phyloP scores from a whole-genome alignment of 805 yeast genomes.

The Nadsonia fulvescens region DNA sequence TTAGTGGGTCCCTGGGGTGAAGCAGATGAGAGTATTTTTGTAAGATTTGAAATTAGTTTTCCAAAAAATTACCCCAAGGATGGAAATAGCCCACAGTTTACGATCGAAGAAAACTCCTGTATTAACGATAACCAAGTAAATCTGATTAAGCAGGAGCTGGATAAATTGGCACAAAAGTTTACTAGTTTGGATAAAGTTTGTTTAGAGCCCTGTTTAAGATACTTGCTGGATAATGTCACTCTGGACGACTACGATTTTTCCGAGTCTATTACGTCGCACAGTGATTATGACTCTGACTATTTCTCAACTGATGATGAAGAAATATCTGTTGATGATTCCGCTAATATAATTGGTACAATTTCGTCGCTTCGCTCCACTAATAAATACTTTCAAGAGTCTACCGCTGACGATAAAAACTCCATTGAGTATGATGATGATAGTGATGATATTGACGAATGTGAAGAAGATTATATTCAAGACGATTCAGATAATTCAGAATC shows the following conservation, averaged over 20 bases:
- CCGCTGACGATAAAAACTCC: too few relatives aligned
- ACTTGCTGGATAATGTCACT: conserved; percentile 51
- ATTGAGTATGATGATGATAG: conserved; percentile 3
- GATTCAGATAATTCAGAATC: too few relatives aligned
- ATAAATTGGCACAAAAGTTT: conserved; percentile 37
- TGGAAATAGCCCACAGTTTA: conserved; percentile 39
- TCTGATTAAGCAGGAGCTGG: conserved; percentile 33
- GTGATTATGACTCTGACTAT: conserved; percentile 15
- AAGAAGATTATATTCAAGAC: conserved; percentile 21
- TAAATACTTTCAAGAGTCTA: conserved; percentile 3
- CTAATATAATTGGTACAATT: conserved; percentile 5
- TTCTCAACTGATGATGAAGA: conserved; percentile 12
- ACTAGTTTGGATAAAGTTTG: conserved; percentile 46
- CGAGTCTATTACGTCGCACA: conserved; percentile 1
- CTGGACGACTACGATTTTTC: conserved; percentile 15
- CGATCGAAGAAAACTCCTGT: conserved; percentile 67
- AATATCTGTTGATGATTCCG: conserved; percentile 15
- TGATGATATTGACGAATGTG: conserved; percentile 16
- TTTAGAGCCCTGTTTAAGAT: conserved; percentile 62
- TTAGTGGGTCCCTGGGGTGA: conserved; percentile 62
- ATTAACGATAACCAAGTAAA: conserved; percentile 29
- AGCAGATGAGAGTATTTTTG: conserved; percentile 34
- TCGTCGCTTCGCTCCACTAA: conserved; percentile 4
- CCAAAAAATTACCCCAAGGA: conserved; percentile 56
- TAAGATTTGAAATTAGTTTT: conserved; percentile 48